Percentiles rank a stretch among this genome's conserved stretches.
phyloP scores from a whole-genome alignment of 352 stramenopile genomes.

The Phytophthora fragariaefolia region DNA sequence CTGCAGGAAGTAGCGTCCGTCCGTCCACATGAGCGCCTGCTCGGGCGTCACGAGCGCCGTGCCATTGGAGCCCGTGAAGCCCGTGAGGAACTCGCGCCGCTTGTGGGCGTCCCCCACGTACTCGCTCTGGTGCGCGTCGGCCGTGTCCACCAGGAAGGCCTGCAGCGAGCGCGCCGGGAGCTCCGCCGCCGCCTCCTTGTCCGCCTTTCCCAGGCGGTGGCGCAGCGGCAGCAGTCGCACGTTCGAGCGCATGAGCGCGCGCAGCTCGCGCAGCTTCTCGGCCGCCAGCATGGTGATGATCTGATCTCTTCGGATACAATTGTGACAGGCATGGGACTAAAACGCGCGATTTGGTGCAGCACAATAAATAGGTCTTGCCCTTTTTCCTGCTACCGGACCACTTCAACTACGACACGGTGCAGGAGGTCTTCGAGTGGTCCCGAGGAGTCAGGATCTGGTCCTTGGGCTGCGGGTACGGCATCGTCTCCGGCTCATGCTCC shows the following conservation, averaged over 20 bases:
- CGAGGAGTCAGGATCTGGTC: conserved; percentile 76
- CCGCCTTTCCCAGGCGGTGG: conserved; percentile 57
- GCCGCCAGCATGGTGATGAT: conserved; percentile 49
- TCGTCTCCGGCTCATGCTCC: conserved; percentile 57
- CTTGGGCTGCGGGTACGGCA: conserved; percentile 84
- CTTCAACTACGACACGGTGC: conserved; percentile 48
- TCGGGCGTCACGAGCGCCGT: conserved; percentile 88
- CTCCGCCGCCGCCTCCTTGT: conserved; percentile 20
- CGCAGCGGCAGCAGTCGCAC: conserved; percentile 71
- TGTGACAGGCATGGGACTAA: not conserved
- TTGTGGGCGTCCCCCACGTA: conserved; percentile 97
- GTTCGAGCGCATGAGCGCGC: conserved; percentile 70
- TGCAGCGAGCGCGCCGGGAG: conserved; percentile 64
- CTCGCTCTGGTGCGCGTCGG: conserved; percentile 98
- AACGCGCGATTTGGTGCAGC: not conserved
- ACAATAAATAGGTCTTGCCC: conserved; percentile 48
- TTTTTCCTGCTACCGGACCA: conserved; percentile 20
- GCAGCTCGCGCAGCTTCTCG: conserved; percentile 73
- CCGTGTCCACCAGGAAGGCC: conserved; percentile 95
- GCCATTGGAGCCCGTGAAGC: conserved; percentile 97
- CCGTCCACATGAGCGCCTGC: conserved; percentile 97
- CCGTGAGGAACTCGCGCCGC: conserved; percentile 94
- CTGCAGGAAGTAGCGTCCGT: conserved; percentile 98
- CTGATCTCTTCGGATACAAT: not conserved
- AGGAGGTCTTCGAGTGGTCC: conserved; percentile 53